These are phyloP conservation scores for Kluyveromyces sp. DNA, from an alignment of 1,139 yeast genomes.

Conservation along the genomic window DNA sequence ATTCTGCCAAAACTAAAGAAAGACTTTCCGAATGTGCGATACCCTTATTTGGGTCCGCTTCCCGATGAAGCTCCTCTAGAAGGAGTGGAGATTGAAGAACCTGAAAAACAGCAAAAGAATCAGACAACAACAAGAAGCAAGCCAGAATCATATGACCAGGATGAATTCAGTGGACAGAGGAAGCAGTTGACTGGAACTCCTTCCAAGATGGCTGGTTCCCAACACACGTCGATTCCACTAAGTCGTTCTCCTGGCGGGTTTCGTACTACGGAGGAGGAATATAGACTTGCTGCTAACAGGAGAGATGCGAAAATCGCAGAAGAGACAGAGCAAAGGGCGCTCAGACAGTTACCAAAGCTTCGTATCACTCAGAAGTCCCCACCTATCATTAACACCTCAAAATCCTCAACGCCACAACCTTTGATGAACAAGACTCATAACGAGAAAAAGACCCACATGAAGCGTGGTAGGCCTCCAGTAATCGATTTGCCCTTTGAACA, in stretches of 20 bases:
- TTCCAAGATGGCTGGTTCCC: neutral
- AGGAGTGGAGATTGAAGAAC: constrained; percentile 11
- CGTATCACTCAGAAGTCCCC: constrained; percentile 15
- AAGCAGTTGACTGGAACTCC: neutral
- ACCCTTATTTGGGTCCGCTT: constrained; percentile 71
- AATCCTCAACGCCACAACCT: constrained; percentile 23
- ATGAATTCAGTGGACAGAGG: neutral
- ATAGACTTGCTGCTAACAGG: constrained; percentile 3
- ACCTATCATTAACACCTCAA: constrained; percentile 15
- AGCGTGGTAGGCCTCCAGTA: constrained; percentile 91
- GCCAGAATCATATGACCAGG: neutral
- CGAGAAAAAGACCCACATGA: constrained; percentile 35
- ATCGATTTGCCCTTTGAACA: constrained; percentile 93
- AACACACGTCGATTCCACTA: neutral
- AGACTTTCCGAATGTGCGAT: constrained; percentile 40
- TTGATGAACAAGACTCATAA: constrained; percentile 17
- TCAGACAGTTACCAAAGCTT: constrained; percentile 14
- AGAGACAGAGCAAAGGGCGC: neutral
- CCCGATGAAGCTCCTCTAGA: constrained; percentile 41
- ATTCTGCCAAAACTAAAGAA: constrained; percentile 46
- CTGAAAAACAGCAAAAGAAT: constrained; percentile 6
- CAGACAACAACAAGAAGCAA: neutral
- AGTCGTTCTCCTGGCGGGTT: constrained; percentile 3
- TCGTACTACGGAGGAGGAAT: constrained; percentile 3
- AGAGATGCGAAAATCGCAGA: neutral